A percentile compares a stretch with the other conserved stretches of the same genome.
Conservation (phyloP, 2,329 filamentous ascomycete genomes). For the Fusarium sp. region DNA sequence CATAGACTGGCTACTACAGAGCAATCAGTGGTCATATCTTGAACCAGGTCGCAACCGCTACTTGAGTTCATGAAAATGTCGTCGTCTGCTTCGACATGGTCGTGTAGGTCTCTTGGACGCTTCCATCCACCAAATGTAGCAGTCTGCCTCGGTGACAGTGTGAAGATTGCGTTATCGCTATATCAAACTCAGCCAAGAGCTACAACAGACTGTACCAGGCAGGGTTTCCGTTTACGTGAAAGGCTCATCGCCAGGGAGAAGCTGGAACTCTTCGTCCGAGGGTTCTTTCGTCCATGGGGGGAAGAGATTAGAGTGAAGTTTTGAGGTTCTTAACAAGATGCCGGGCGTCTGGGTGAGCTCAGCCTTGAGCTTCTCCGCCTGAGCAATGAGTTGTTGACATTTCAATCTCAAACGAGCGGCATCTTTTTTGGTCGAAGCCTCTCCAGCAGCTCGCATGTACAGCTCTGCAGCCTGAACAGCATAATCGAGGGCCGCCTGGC, state of each 20-base stretch:
- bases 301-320: conserved; percentile 84
- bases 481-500: conserved; percentile 73
- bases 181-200: neutral
- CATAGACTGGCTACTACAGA: conserved; percentile 97
- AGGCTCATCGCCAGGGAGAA: conserved; percentile 57
- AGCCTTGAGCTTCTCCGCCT: conserved; percentile 80
- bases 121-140: conserved; percentile 87
- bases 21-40: conserved; percentile 95
- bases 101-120: conserved; percentile 72
- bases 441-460: conserved; percentile 79
- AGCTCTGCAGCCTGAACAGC: conserved; percentile 82
- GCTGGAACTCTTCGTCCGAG: conserved; percentile 68
- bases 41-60: conserved; percentile 81
- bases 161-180: conserved; percentile 76
- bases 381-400: conserved; percentile 74
- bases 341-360: conserved; percentile 26
- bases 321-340: conserved; percentile 80
- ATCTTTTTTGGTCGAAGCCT: conserved; percentile 70
- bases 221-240: conserved; percentile 67
- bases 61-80: conserved; percentile 65
- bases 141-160: conserved; percentile 78
- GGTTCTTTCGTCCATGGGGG: conserved; percentile 83
- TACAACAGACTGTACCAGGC: neutral
- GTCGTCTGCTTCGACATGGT: conserved; percentile 44
- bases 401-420: conserved; percentile 74